Evolutionary conservation across 2,329 filamentous ascomycete genomes (phyloP).

Genomic region (Trichoderma sp.): DNA sequence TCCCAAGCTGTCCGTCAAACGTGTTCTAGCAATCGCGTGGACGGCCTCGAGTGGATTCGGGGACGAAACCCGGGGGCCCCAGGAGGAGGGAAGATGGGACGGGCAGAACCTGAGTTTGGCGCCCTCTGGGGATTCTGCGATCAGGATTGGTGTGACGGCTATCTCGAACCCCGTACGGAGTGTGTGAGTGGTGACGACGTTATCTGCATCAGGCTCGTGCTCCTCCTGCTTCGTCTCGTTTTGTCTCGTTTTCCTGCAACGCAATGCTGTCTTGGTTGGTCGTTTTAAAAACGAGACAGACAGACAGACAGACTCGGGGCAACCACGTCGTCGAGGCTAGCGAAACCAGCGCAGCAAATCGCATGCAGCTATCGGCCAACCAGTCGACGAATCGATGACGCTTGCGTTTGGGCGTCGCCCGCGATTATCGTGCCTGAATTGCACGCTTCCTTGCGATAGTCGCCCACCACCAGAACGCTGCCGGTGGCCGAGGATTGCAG

Average conservation of each 20-base stretch:
- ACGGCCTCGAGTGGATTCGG: constrained; percentile 9
- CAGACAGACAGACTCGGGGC: background rate
- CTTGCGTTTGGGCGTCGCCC: background rate
- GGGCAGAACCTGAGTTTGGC: background rate
- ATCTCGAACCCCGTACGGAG: background rate
- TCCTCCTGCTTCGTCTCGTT: background rate
- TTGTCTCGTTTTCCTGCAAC: background rate
- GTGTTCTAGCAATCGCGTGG: constrained; percentile 11
- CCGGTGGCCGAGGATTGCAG: background rate
- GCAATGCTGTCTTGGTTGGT: background rate
- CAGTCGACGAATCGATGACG: constrained; percentile 6
- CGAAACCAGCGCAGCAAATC: background rate
- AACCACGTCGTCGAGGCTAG: background rate
- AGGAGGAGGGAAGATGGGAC: background rate
- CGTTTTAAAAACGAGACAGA: background rate
- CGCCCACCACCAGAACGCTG: background rate
- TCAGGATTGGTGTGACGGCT: background rate
- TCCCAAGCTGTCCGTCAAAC: background rate
- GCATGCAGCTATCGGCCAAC: constrained; percentile 12
- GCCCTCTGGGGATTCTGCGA: background rate
- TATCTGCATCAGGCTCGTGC: background rate
- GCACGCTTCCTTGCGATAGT: background rate
- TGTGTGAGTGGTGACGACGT: constrained; percentile 10
- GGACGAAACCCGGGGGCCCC: background rate
- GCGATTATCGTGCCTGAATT: constrained; percentile 9